Evolutionary conservation across 345 rosid species (phyloP), one percentile per base, ranked within the genome.

Genomic region (Rhodomyrtus tomentosa): DNA sequence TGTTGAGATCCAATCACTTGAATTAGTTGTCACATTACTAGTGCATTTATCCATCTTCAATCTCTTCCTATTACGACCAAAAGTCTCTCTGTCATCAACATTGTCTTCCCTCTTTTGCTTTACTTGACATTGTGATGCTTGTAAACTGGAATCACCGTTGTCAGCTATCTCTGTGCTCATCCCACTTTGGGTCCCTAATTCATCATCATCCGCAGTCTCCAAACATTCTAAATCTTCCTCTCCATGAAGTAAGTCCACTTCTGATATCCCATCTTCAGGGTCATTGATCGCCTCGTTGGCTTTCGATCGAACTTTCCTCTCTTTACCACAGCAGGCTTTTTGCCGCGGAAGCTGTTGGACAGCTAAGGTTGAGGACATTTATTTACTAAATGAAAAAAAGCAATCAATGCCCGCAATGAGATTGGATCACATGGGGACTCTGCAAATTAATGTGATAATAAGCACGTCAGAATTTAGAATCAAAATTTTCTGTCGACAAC

Each of bases 1-100:
- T 52, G 87, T 84, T 12, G 89, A 87, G 72, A 86, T 88, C 29
- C 73, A 55, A 83, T 88, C 92, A 50, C 76, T 72, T 11, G 83
- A 53, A 14, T 82, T 55, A 74, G 38, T 79, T 51, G 54, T 54
- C 45, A 32, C 76, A 18, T 36, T 36, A 18, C 24, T 18, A 36
- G 45, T 68, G 6, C 76, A 32, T 68, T 24, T 32, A 68, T 68
- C 76, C 76, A 68, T 36, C 76, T 18, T 68, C 40, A 68, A 18
- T 36, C 45, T 68, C 38, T 68, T 68, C 76, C 40, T 36, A 68
- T 68, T 38, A 68, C 20, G 12, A 68, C 76, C 76, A 68, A 68
- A 68, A 36, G 14, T 36, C 76, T 36, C 76, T 68, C 25, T 36
- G 45, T 18, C 45, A 36, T 18, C 25, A 68, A 38, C 20, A 12